Evolutionary conservation across 2,329 filamentous ascomycete species (phyloP).

Genomic region (Thermomyces lanuginosus): DNA sequence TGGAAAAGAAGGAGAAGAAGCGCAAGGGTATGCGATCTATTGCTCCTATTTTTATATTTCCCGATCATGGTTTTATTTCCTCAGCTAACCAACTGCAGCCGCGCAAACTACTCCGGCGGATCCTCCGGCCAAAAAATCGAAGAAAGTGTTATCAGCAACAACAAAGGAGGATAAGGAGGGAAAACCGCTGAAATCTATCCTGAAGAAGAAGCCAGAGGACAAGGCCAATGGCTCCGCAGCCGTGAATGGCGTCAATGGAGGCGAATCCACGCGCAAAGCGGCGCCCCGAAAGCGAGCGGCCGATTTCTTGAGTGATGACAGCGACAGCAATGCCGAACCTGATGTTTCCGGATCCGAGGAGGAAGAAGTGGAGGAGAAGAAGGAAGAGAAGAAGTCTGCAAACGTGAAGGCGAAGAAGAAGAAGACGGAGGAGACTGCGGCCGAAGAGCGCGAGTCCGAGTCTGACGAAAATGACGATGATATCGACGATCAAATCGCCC

Average conservation of each 20-base stretch:
- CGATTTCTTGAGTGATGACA: constrained; percentile 32
- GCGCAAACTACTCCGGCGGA: constrained; percentile 29
- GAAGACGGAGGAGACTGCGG: constrained; percentile 17
- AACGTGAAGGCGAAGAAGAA: constrained; percentile 13
- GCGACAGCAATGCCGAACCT: constrained; percentile 22
- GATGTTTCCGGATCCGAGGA: no score
- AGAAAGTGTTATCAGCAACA: constrained; percentile 26
- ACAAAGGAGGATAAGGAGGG: constrained; percentile 14
- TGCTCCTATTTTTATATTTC: neutral
- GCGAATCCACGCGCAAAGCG: constrained; percentile 19
- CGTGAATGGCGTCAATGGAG: no score
- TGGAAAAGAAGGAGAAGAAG: constrained; percentile 38
- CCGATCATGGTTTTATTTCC: constrained; percentile 5
- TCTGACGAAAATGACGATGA: constrained; percentile 22
- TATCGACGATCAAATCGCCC: constrained; percentile 36
- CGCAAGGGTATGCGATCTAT: constrained; percentile 30
- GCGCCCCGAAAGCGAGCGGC: constrained; percentile 33
- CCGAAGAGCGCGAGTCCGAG: constrained; percentile 12
- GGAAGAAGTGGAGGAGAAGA: constrained; percentile 7
- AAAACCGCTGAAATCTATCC: constrained; percentile 17
- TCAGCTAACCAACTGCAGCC: constrained; percentile 12
- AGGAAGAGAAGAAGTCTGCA: constrained; percentile 22
- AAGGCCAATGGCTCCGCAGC: constrained; percentile 22
- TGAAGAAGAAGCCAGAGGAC: constrained; percentile 15
- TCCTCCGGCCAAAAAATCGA: constrained; percentile 44